phyloP scores from a whole-genome alignment of 31 red algal species.

The Odonthalia washingtoniensis region DNA sequence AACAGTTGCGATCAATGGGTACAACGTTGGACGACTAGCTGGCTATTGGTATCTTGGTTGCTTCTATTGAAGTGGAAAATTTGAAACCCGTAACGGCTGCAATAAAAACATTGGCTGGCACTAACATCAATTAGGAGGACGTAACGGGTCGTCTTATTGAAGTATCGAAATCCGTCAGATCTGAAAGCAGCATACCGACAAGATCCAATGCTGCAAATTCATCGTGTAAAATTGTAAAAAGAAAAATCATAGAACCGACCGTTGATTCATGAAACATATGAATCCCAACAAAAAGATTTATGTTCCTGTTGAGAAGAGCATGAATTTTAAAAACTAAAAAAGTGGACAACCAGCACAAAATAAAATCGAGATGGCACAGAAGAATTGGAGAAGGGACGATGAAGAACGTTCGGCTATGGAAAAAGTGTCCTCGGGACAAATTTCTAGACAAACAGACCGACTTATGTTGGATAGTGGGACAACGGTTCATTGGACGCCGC shows the following conservation, averaged over 20 bases:
- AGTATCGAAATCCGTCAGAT: neutral
- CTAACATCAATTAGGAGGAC: slow-evolving; percentile 4
- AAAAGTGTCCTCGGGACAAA: too few species aligned
- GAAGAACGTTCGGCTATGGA: too few species aligned
- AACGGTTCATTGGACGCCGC: too few species aligned
- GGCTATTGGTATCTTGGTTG: neutral
- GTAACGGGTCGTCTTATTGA: neutral
- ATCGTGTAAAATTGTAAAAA: neutral
- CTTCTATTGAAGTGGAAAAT: neutral
- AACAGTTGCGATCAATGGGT: neutral
- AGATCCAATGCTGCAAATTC: neutral
- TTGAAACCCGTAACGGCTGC: neutral
- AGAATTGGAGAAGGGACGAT: too few species aligned
- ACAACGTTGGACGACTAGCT: neutral
- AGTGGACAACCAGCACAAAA: too few species aligned
- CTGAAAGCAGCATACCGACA: neutral
- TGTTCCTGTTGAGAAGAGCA: neutral
- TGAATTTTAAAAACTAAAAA: neutral
- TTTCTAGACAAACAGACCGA: too few species aligned
- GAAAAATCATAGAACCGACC: neutral
- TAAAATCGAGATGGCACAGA: too few species aligned
- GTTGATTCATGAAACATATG: slow-evolving; percentile 2
- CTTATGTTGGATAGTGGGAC: too few species aligned
- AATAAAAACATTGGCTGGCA: neutral
- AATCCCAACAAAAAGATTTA: slow-evolving; percentile 15